Base-by-base conservation (phyloP, 768 basidiomycete species). In the Leccinum subtestaceum region DNA sequence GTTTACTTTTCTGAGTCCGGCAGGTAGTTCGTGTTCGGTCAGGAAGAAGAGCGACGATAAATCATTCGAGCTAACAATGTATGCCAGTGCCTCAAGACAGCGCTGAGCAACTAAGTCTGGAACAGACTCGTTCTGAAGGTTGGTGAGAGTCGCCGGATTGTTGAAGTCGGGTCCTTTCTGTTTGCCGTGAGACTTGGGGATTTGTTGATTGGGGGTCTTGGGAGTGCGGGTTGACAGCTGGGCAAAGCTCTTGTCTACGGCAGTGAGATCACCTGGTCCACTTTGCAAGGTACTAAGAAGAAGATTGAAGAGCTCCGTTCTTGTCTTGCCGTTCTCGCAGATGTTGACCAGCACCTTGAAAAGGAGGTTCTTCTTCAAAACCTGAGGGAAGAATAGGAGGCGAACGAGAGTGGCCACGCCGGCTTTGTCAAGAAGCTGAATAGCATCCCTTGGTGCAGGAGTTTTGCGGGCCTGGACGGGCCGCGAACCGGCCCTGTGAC, bases 321-420 rank as follows among this genome's bases (percentile, higher is more conserved):
- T 84, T 0, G 96, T 95, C 68, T 89, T 92, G 3, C 85, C 78
- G 70, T 99, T 99, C 76, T 98, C 95, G 76, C 95, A 99, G 8
- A 99, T 80, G 70, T 98, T 96, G 62, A 93, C 88, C 36, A 99
- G 85, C 2, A 97, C 88, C 68, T 89, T 91, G 72, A 93, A 92
- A 12, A 99, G 80, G 23, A 91, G 75, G 52, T 84, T 88, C 76
- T 93, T 95, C 75, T 86, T 86, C 60, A 93, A 78, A 21, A 94
- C 88, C 64, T 97, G 93, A 4, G 97, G 97, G 81, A 94, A 97
- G 81, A 99, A 99, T 21, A 99, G 82, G 8, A 98, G 84, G 53
- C 95, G 87, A 45, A 98, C 86, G 17, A 99, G 85, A 23, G 89
- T 87, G 0, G 95, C 91, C 49, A 98, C 84, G 13, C 94, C 93